phyloP scores from a whole-genome alignment of 2,329 filamentous ascomycete genomes.

The Calonectria leucothoes region DNA sequence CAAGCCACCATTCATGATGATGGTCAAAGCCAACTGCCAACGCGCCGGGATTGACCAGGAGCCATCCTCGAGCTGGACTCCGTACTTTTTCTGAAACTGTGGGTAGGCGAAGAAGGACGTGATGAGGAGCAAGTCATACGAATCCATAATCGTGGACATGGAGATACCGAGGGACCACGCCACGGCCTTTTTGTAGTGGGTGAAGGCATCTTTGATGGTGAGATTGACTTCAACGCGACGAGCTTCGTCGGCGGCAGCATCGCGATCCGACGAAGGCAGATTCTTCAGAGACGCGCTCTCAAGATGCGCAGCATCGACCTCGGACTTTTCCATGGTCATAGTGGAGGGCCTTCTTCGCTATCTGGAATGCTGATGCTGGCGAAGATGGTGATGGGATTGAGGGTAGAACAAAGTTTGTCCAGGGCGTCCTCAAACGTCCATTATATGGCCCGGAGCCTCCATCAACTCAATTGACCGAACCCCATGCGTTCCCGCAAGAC shows the following conservation, averaged over 20 bases:
- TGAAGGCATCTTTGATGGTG: not conserved
- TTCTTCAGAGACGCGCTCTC: not conserved
- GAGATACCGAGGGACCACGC: conserved; percentile 34
- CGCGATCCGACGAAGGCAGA: not conserved
- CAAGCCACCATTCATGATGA: conserved; percentile 24
- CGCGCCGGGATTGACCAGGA: conserved; percentile 26
- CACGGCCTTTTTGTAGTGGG: conserved; percentile 32
- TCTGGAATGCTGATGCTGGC: not conserved
- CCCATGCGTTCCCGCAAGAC: not conserved
- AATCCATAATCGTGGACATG: conserved; percentile 37
- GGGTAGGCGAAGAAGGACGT: conserved; percentile 34
- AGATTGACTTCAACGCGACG: conserved; percentile 7
- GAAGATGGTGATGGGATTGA: not conserved
- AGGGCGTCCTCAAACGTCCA: not conserved
- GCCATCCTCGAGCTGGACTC: conserved; percentile 26
- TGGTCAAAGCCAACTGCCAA: conserved; percentile 35
- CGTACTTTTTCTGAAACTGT: conserved; percentile 31
- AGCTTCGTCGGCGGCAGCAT: conserved; percentile 13
- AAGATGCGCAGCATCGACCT: not conserved
- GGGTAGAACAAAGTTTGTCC: not conserved
- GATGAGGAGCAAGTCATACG: conserved; percentile 35
- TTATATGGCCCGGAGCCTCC: not conserved
- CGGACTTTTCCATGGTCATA: not conserved
- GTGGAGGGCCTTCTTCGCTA: not conserved
- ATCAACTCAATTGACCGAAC: not conserved